phyloP scores from a whole-genome alignment of 371 early-diverging fungal genomes.

The Blakeslea trispora region DNA sequence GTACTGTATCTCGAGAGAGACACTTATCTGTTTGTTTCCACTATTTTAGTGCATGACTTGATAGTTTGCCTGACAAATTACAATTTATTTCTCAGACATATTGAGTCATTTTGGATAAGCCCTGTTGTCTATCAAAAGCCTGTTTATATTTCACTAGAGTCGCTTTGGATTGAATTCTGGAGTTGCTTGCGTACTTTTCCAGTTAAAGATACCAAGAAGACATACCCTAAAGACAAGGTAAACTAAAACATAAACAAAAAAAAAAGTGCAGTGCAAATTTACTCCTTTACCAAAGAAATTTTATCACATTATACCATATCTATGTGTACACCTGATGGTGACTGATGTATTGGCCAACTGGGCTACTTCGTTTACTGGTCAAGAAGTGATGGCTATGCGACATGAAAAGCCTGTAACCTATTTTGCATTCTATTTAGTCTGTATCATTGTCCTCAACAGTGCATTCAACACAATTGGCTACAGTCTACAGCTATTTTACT shows the following conservation, averaged over 20 bases:
- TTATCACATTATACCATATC: slow-evolving; percentile 31
- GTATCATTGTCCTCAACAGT: slow-evolving; percentile 21
- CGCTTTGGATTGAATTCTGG: slow-evolving; percentile 39
- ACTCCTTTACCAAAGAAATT: slow-evolving; percentile 43
- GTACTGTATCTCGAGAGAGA: neutral
- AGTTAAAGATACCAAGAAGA: slow-evolving; percentile 21
- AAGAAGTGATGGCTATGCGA: slow-evolving; percentile 20
- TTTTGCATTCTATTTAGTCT: slow-evolving; percentile 24
- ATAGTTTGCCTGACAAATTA: slow-evolving; percentile 17
- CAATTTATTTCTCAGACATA: slow-evolving; percentile 33
- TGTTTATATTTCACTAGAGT: slow-evolving; percentile 26
- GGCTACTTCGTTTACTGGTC: slow-evolving; percentile 23
- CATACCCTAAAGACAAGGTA: slow-evolving; percentile 41
- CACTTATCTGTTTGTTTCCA: slow-evolving; percentile 3
- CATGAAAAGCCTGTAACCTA: slow-evolving; percentile 24
- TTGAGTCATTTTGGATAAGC: slow-evolving; percentile 36
- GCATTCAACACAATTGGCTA: slow-evolving; percentile 37
- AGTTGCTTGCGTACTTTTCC: slow-evolving; percentile 41
- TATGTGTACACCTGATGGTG: slow-evolving; percentile 16
- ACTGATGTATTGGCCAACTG: slow-evolving; percentile 33
- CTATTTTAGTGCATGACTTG: slow-evolving; percentile 30
- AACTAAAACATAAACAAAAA: neutral
- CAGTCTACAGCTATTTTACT: slow-evolving; percentile 32
- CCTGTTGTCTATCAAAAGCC: slow-evolving; percentile 32
- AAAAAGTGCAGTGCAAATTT: slow-evolving; percentile 16